phyloP scores from a whole-genome alignment of 495 filamentous ascomycete genomes.

The Neurospora sp. region DNA sequence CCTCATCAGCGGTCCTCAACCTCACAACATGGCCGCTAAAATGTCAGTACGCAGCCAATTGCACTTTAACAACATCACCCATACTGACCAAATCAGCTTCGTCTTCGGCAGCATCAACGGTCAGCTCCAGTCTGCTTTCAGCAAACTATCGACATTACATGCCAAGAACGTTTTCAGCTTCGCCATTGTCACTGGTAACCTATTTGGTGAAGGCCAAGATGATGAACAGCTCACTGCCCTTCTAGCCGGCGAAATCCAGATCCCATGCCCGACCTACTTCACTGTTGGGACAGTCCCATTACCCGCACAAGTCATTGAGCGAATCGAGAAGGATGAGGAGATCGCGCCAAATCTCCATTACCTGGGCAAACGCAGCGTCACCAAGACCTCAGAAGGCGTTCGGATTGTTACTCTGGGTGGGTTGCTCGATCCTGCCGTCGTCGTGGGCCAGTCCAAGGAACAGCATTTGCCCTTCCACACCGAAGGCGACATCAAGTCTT shows the following conservation, averaged over 20 bases:
- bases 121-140: constrained; percentile 59
- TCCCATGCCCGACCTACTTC: constrained; percentile 83
- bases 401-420: constrained; percentile 77
- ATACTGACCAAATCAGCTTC: constrained; percentile 48
- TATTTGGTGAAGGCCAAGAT: constrained; percentile 54
- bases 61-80: constrained; percentile 2
- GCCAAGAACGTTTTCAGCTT: constrained; percentile 78
- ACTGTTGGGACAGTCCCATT: constrained; percentile 59
- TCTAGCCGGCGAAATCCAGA: constrained; percentile 55
- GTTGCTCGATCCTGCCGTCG: constrained; percentile 41
- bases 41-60: constrained; percentile 17
- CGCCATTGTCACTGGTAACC: constrained; percentile 71
- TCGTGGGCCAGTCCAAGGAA: constrained; percentile 46
- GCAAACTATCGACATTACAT: constrained; percentile 68
- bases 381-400: constrained; percentile 85
- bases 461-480: constrained; percentile 60
- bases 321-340: constrained; percentile 61
- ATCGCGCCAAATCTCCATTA: constrained; percentile 82
- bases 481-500: constrained; percentile 60
- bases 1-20: background rate
- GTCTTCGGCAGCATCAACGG: constrained; percentile 74
- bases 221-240: constrained; percentile 53
- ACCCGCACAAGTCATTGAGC: constrained; percentile 57
- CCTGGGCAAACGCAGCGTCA: constrained; percentile 70
- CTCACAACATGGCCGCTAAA: constrained; percentile 18